Base-by-base conservation (phyloP, 2,329 filamentous ascomycete species). In the Purpureocillium lavendulum region DNA sequence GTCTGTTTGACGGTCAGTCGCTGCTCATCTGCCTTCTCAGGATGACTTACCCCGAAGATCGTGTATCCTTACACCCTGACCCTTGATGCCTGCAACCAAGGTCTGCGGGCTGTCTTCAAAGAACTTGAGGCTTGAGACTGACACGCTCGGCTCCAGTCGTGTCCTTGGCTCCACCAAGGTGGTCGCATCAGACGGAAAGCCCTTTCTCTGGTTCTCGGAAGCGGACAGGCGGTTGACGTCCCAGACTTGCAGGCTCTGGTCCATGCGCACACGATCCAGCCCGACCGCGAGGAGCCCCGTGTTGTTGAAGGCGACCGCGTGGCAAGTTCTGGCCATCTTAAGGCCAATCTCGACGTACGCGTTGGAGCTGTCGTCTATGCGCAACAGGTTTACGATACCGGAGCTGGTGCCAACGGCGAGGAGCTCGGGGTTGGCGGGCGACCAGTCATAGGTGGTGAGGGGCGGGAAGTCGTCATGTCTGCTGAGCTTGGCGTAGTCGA, bases 81-180 rank as follows among this genome's bases (percentile, higher is more conserved):
- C 77, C 48, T 85, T 85, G 36, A 89, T 82, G 1, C 84, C 85
- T 21, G 82, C 80, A 21, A 89, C 77, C 10, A 92, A 65, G 16
- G 82, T 84, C 46, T 87, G 77, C 8, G 86, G 84, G 46, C 80
- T 82, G 47, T 84, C 77, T 42, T 84, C 75, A 43, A 90, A 89
- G 66, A 90, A 94, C 52, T 84, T 81, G 50, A 89, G 79, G 53
- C 84, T 89, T 2, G 83, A 86, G 17, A 92, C 81, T n/a, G 84
- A 81, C 32, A 87, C 82, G 38, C 76, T 79, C 4, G 74, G 71
- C 53, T 83, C 79, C 4, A 80, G 60, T 15, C 76, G 67, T 56
- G 78, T 61, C 54, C 75, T 58, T 45, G 84, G 65, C 59, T 79
- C 71, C 54, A 73, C 59, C 55, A 76, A 60, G 54, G 69, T 49